These are phyloP conservation scores for Xerophyta viscosa DNA, from an alignment of 106 monocot genomes.

Conservation along the genomic window DNA sequence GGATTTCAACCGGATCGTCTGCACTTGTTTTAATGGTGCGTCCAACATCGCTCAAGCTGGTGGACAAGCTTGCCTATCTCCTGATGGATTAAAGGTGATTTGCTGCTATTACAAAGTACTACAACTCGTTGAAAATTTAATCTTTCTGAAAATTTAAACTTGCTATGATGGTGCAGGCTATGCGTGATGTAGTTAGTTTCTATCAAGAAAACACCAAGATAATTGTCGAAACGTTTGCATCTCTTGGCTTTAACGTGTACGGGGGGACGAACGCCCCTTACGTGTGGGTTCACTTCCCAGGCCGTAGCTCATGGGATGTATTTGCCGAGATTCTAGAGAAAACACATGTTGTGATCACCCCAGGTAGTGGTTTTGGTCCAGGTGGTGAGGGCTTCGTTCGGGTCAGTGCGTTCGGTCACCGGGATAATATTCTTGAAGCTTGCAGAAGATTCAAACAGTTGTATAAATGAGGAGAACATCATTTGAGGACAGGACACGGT, in stretches of 20 bases:
- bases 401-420: constrained; percentile 86
- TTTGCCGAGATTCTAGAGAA: constrained; percentile 94
- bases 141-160: not conserved
- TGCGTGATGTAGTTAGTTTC: constrained; percentile 56
- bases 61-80: constrained; percentile 76
- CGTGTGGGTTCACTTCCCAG: constrained; percentile 95
- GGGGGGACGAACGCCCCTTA: constrained; percentile 91
- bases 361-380: constrained; percentile 94
- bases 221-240: constrained; percentile 72
- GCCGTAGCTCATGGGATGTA: constrained; percentile 84
- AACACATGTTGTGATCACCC: constrained; percentile 81
- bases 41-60: constrained; percentile 90
- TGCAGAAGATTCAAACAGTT: constrained; percentile 72
- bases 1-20: constrained; percentile 92
- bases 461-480: constrained; percentile 32
- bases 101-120: not conserved
- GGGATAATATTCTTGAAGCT: constrained; percentile 81
- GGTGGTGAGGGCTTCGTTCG: constrained; percentile 90
- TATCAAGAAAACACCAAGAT: constrained; percentile 85
- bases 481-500: no score
- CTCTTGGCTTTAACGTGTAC: constrained; percentile 80
- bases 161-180: constrained; percentile 43
- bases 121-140: no score
- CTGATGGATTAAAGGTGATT: constrained; percentile 66
- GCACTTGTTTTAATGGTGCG: constrained; percentile 90